Conservation (phyloP, 345 rosid genomes). For the Erucastrum elatum region DNA sequence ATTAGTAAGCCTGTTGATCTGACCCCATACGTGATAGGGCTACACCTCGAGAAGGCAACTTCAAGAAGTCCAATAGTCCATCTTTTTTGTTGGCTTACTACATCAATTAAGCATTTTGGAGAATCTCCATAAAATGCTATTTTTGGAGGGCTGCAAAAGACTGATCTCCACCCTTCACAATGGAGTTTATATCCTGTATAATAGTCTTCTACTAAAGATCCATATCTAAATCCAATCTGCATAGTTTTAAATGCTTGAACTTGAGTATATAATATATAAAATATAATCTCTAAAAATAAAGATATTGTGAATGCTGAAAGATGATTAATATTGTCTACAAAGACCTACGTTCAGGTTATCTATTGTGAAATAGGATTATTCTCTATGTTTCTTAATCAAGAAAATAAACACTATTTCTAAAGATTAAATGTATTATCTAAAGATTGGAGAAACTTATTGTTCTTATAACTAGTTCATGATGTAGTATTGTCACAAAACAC, state of each 20-base stretch:
- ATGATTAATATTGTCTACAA: neutral
- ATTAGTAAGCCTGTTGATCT: slow-evolving; percentile 41
- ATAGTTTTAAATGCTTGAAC: neutral
- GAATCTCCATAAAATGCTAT: slow-evolving; percentile 63
- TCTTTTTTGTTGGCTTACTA: slow-evolving; percentile 55
- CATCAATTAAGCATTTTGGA: slow-evolving; percentile 50
- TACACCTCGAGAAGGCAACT: slow-evolving; percentile 45
- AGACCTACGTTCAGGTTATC: neutral
- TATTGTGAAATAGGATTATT: neutral
- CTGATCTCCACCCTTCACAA: slow-evolving; percentile 69
- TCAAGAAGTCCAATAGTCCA: slow-evolving; percentile 69
- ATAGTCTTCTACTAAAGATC: slow-evolving; percentile 71
- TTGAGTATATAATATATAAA: neutral
- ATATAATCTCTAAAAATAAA: neutral
- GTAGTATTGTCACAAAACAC: neutral
- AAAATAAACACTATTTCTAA: neutral
- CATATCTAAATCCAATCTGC: slow-evolving; percentile 69
- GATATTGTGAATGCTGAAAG: neutral
- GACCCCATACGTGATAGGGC: slow-evolving; percentile 52
- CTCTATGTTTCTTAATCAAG: neutral
- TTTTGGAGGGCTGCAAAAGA: slow-evolving; percentile 58
- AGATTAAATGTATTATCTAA: neutral
- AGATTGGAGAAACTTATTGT: neutral
- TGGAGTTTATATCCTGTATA: slow-evolving; percentile 58
- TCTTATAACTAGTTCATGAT: neutral